Evolutionary conservation across 2,329 filamentous ascomycete genomes (phyloP).

Genomic region (Intubia oerlemansii): DNA sequence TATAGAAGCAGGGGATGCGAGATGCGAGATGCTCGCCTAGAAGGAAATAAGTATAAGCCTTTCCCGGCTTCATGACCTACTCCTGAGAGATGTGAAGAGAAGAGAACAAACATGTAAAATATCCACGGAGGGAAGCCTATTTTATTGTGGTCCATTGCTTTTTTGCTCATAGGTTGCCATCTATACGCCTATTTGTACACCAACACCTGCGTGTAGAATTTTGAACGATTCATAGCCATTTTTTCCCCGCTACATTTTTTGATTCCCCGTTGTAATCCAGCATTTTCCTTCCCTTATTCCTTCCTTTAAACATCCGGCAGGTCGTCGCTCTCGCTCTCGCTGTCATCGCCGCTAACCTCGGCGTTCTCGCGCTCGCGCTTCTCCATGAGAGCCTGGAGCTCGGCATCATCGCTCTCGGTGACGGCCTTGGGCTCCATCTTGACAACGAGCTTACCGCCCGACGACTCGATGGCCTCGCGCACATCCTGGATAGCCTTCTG

Average conservation of each 20-base stretch:
- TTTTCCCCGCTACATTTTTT: neutral
- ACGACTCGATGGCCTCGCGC: conserved; percentile 52
- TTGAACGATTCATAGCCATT: neutral
- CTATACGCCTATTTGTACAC: too few species aligned
- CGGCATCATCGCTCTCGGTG: conserved; percentile 93
- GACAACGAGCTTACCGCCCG: conserved; percentile 63
- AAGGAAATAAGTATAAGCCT: too few species aligned
- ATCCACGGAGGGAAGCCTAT: too few species aligned
- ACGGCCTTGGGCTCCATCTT: conserved; percentile 99
- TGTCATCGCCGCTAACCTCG: conserved; percentile 94
- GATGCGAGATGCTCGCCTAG: too few species aligned
- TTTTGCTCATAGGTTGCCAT: too few species aligned
- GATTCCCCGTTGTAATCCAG: neutral
- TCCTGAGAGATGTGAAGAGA: too few species aligned
- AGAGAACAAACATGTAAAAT: too few species aligned
- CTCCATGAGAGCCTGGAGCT: conserved; percentile 95
- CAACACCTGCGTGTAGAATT: neutral
- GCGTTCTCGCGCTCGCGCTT: conserved; percentile 96
- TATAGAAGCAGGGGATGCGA: too few species aligned
- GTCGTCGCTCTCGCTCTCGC: conserved; percentile 86
- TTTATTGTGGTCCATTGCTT: too few species aligned
- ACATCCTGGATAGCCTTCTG: conserved; percentile 84
- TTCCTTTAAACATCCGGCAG: conserved; percentile 26
- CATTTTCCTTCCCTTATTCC: too few species aligned
- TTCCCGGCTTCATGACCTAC: too few species aligned